Base-by-base conservation (phyloP, 2,329 filamentous ascomycete genomes). In the Amauroascus verrucosus region DNA sequence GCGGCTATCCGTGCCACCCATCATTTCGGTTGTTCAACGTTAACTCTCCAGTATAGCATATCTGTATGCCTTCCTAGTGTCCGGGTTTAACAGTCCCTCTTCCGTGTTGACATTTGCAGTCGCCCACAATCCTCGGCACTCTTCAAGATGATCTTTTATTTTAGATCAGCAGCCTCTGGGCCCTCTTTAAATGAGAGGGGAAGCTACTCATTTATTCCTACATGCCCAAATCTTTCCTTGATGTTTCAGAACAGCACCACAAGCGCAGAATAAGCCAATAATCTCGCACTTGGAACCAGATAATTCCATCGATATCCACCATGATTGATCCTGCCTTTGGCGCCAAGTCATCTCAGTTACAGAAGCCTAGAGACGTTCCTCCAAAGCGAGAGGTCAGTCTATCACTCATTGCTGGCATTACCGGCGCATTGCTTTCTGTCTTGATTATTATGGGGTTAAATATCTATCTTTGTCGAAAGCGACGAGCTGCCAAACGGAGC, bases 361-460 rank as follows among this genome's bases (percentile, higher is more conserved):
- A 35, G 14, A 14, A 30, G 14, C 9, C 38, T 35, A 16, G 14
- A 11, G 14, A 24, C 14, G 6, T 14, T 46, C 14, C 52, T 14
- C 35, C 53, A 14, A 48, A 37, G 53, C 51, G 55, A n/a, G 48
- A 58, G 40, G 41, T n/a, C 14, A 56, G 48, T 16, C 35, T 40
- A 32, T 33, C 59, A n/a, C 53, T 56, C 6, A 60, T 67, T 32
- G 67, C 65, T 1, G 61, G 63, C 37, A 53, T 62, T 6, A 35
- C 69, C 14, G 66, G 65, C 8, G 63, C 56, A 16, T 38, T 62
- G 9, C 61, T 65, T 28, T 51, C 63, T 18, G 53, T 60, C 3
- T 55, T 67, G 16, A 51, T 57, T 3, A 37, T 65, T 8, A 46
- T 67, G 6, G 58, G 61, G 48, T 61, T 59, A 30, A 56, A 61